Evolutionary conservation across 768 basidiomycete species (phyloP), one percentile per base, ranked within the genome.

Genomic region (Rhizopogon vinicolor): DNA sequence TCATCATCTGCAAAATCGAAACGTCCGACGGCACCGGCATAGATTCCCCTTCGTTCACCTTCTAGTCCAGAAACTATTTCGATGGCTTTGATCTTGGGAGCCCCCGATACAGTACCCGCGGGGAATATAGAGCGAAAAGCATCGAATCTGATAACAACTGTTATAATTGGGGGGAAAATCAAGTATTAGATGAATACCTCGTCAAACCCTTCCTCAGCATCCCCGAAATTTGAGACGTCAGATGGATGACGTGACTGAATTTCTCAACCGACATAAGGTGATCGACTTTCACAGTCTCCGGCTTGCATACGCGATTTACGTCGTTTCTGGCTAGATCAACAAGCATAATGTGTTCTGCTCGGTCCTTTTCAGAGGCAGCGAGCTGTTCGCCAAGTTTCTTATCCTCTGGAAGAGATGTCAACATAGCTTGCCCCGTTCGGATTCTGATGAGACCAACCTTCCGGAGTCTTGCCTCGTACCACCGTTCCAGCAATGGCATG

Each of bases 111-210:
- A 2, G 97, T 99, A 0, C 97, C 97, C 16, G 96, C 95, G 1
- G 97, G 97, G 77, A 99, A 98, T 60, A 99, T 98, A 22, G 96
- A 98, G 9, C 96, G 85, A 82, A 99, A 98, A 0, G 97, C 97
- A 68, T 98, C 96, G 65, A 98, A 99, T 60, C 95, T 95, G 61
- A 19, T 51, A 53, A 49, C 18, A 53, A 58, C 16, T 2, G 55
- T 53, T 22, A 57, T 54, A 52, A 12, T 28, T 53, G 43, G 25
- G 14, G 16, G 7, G 4, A 35, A 40, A 12, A 39, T 29, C 18
- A 55, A 22, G 14, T 3, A 49, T 37, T 10, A 29, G 37, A 33
- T 14, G 58, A 72, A 50, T 54, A 93, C 95, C 96, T 84, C 12
- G 86, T 93, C 69, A 88, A 77, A 19, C 85, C 94, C 41, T 88